These are phyloP conservation scores for Aspergillus hancockii DNA, from an alignment of 495 filamentous ascomycete genomes.

Conservation along the genomic window DNA sequence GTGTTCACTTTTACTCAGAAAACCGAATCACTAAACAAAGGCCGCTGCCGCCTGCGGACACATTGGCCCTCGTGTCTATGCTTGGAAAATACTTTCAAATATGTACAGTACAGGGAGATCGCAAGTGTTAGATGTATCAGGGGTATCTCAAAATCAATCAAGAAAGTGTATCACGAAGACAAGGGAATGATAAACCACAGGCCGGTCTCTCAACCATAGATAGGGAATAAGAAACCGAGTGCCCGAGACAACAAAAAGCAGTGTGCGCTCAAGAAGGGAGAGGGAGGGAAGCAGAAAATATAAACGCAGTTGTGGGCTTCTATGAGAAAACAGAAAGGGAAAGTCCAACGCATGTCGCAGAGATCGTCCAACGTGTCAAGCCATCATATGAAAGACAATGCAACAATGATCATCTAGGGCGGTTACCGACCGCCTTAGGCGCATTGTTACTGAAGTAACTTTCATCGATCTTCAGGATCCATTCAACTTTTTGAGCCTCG, in stretches of 20 bases:
- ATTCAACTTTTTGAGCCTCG: constrained; percentile 89
- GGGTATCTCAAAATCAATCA: constrained; percentile 36
- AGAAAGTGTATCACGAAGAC: constrained; percentile 13
- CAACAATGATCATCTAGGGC: constrained; percentile 13
- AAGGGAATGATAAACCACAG: constrained; percentile 15
- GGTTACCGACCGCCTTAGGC: constrained; percentile 29
- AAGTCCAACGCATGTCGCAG: constrained; percentile 14
- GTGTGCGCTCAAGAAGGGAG: not conserved
- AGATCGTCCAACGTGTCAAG: not conserved
- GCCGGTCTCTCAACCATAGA: constrained; percentile 8
- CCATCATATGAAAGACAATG: constrained; percentile 2
- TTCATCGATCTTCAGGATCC: constrained; percentile 80
- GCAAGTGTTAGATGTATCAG: constrained; percentile 42
- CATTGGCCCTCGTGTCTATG: constrained; percentile 26
- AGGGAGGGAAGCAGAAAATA: not conserved
- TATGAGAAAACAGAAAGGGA: constrained; percentile 17
- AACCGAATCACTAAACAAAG: constrained; percentile 7
- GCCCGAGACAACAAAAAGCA: not conserved
- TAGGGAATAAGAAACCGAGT: constrained; percentile 11
- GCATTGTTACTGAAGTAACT: constrained; percentile 52
- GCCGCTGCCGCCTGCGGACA: constrained; percentile 21
- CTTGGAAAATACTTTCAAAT: constrained; percentile 28
- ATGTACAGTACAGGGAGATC: constrained; percentile 47
- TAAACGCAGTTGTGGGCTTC: not conserved
- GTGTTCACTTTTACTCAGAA: not conserved